Evolutionary conservation across 106 monocot genomes (phyloP), one percentile per base, ranked within the genome.

Genomic region (Chionographis japonica): DNA sequence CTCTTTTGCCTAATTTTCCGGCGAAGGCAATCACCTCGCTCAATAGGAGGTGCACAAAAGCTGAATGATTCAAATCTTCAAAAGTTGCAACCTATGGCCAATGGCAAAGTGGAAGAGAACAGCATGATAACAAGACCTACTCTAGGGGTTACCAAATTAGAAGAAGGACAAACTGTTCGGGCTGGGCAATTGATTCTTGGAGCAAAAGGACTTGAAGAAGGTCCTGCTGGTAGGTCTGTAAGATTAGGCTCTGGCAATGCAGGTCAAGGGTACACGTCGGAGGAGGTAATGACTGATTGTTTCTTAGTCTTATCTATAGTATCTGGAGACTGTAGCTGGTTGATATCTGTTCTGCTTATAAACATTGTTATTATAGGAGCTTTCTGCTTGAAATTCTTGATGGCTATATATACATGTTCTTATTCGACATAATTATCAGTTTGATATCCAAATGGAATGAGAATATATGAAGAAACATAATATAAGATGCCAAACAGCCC

Each of bases 211-310:
- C 54, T 65, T 11, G 97, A 98, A 67, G 92, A 98, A 75, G 81
- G 80, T 53, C 19, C 84, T 35, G 54, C 70, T 8, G 77, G 65
- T 5, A 87, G 89, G 60, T 74, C 92, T 62, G 37, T 57, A 12
- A 84, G 92, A 72, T 68, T 90, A 53, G 97, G 97, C 15, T 80
- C 78, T 69, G 97, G 97, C 40, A 98, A 98, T 87, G 97, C 97
- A 35, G 97, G 97, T 12, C 92, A 89, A 72, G 97, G 97, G 15
- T 98, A 98, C 72, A 98, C 97, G 43, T 90, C 89, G 38, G 97
- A 98, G 38, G 97, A 98, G 97, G 97, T 98, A 80, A 73, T 35
- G 36, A 50, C 5, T 64, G 3, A 11, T 12, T 2, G 3, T 3
- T 4, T 55, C 8, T 36, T 53, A 16, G 38, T 35, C 43, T 58